Evolutionary conservation across 495 filamentous ascomycete genomes (phyloP), one percentile per base, ranked within the genome.

Genomic region (Tuber borchii): DNA sequence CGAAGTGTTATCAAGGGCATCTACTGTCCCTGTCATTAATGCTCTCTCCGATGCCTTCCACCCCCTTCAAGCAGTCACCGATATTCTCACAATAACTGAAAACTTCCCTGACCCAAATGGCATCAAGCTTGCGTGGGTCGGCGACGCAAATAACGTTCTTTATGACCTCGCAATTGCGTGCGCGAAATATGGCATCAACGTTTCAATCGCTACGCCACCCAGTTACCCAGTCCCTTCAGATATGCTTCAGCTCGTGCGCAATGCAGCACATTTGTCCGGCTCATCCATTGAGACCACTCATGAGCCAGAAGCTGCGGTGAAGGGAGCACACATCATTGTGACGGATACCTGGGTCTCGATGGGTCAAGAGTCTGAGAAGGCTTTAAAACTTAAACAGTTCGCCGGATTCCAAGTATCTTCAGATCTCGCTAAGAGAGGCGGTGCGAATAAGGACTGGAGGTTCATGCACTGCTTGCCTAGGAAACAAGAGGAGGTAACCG

Each of bases 381-480:
- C 88, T 73, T 90, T 91, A 85, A 86, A 92, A 75, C 80, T 97
- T 76, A 89, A 90, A 84, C 93, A 90, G 42, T 99, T 99, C 81
- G 87, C 88, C 43, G 94, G 95, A 45, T 99, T 93, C 84, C 95
- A 97, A 83, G 91, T 99, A 78, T 97, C 93, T 4, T 85, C 88
- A 19, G 91, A 93, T 70, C 85, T 99, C 48, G 95, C 93, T 2
- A 87, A 90, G 85, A 87, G 90, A 69, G 95, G 95, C 61, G 93
- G 93, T 44, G 95, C 95, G 19, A 96, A 96, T 83, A 87, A 91
- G 45, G 87, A 87, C 75, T 99, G 95, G 95, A 93, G 92, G 85
- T 99, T 98, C 82, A 97, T 99, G 95, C 95, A 99, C 87, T 99
- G 95, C 83, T 84, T 99, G 72, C 95, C 95, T n/a, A 88, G 95